Evolutionary conservation across 1,284 basidiomycete genomes (phyloP).

Genomic region (Acaromyces ingoldii): DNA sequence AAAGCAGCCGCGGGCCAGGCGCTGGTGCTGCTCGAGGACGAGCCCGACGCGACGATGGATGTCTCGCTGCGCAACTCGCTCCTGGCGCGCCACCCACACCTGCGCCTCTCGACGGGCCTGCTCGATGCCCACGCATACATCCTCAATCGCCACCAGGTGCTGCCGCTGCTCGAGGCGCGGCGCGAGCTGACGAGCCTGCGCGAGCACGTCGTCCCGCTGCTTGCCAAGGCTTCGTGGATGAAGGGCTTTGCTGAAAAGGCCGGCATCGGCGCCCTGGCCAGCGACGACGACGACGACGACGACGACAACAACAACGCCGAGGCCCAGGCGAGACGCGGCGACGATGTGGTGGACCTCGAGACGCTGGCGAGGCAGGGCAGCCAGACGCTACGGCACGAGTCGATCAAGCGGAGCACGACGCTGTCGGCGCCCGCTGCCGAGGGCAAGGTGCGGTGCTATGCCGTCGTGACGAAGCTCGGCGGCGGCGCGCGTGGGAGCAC

Average conservation of each 20-base stretch:
- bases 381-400: not conserved
- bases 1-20: conserved; percentile 3
- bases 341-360: not conserved
- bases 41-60: conserved; percentile 36
- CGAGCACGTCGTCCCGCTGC: conserved; percentile 44
- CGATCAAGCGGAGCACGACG: not conserved
- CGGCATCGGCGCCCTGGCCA: conserved; percentile 5
- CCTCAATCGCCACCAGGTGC: conserved; percentile 29
- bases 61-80: conserved; percentile 38
- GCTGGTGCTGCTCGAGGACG: conserved; percentile 28
- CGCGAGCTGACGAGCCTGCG: conserved; percentile 40
- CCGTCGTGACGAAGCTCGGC: not conserved
- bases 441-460: not conserved
- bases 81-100: conserved; percentile 31
- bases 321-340: not conserved
- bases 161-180: conserved; percentile 32
- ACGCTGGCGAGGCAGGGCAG: not conserved
- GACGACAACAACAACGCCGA: not conserved
- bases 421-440: too few species aligned
- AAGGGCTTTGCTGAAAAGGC: conserved; percentile 37
- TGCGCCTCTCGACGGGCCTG: conserved; percentile 36
- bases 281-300: not conserved
- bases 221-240: conserved; percentile 46
- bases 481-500: too few species aligned
- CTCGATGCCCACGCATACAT: conserved; percentile 47